Base-by-base conservation (phyloP, 352 stramenopile genomes). In the Aphanomyces cochlioides region DNA sequence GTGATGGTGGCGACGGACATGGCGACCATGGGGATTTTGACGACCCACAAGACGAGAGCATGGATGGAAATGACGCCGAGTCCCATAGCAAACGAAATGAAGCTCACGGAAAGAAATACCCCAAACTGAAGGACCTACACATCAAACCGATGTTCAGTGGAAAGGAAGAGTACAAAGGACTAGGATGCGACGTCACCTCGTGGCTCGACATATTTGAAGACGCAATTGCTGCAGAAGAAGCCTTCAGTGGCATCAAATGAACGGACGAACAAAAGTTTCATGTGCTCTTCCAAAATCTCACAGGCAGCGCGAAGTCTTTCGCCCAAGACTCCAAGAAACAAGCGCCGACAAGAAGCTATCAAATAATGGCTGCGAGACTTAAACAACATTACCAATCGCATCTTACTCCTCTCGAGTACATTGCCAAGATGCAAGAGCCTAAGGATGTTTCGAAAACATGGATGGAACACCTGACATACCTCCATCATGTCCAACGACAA, bases 71-170 rank as follows among this genome's bases (percentile, higher is more conserved):
- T 15, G 13, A 15, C 13, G n/a, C 45, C 45, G 13, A 53, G 13
- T 15, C 45, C 45, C 45, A 53, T 19, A 19, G n/a, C 13, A 53
- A 28, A 28, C 28, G 28, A 28, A 28, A 28, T 28, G 28, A 28
- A 28, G 28, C 28, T 19, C 45, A 28, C 28, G 28, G 28, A 28
- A 28, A 28, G 28, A 28, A 28, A 28, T 28, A 28, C 28, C 28
- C 45, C n/a, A 53, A 53, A 53, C n/a, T 53, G 45, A 53, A 53
- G 45, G 45, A 53, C 45, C n/a, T 53, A 15, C 13, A 53, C 13
- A 53, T 53, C n/a, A 15, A 53, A 53, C 45, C 45, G 2, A 15
- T 53, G 13, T 53, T 53, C 45, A 19, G n/a, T 53, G 45, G 45
- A 19, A 53, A 53, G n/a, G 45, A 53, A 53, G n/a, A 53, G 45